phyloP scores from a whole-genome alignment of 352 stramenopile genomes.

The Globisporangium middletonii region DNA sequence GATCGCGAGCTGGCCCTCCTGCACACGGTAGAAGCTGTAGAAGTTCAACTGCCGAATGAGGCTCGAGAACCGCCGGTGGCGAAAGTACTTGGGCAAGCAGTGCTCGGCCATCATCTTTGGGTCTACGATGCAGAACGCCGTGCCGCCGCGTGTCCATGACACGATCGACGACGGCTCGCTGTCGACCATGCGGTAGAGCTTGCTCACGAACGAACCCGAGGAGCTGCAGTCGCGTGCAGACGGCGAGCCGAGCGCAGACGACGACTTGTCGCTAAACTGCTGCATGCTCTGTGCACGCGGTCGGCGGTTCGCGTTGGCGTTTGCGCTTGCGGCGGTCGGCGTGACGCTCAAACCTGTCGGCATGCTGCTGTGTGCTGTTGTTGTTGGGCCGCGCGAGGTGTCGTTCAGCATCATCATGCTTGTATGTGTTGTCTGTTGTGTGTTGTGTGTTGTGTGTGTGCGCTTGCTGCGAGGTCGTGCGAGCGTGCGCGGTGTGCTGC shows the following conservation, averaged over 20 bases:
- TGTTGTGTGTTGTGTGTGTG: background rate
- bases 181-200: constrained; percentile 84
- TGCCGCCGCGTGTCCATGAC: constrained; percentile 76
- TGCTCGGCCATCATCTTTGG: constrained; percentile 85
- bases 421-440: background rate
- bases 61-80: constrained; percentile 83
- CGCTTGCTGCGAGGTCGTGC: too few relatives aligned
- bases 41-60: constrained; percentile 90
- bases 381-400: background rate
- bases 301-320: constrained; percentile 21
- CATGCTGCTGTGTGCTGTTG: background rate
- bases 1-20: constrained; percentile 79
- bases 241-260: constrained; percentile 1
- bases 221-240: constrained; percentile 38
- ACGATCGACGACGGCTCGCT: constrained; percentile 74
- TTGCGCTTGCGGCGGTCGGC: constrained; percentile 4
- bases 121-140: constrained; percentile 90
- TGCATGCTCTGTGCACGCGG: constrained; percentile 51
- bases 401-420: constrained; percentile 15
- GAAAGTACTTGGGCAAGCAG: constrained; percentile 89
- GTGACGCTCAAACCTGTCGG: constrained; percentile 6
- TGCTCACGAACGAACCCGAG: constrained; percentile 81
- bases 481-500: background rate
- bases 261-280: constrained; percentile 22
- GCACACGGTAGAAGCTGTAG: constrained; percentile 90